Base-by-base conservation (phyloP, 441 rosid genomes). In the Mallotus japonicus region DNA sequence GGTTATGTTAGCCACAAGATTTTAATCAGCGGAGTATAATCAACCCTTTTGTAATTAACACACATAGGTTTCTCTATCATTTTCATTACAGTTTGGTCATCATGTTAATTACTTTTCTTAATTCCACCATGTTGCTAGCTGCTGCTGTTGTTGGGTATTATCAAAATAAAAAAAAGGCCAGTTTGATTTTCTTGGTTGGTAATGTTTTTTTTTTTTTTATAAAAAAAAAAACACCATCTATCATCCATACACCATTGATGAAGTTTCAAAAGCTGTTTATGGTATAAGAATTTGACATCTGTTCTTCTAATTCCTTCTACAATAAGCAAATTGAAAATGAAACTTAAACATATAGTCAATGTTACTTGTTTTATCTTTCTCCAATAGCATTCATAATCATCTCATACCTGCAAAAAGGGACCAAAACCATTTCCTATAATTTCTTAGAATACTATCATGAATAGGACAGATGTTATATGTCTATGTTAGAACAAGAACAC, bases 1-100 rank as follows among this genome's bases (percentile, higher is more conserved):
- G 75, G 85, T 79, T 82, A 75, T 75, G 85, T 73, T 78, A 78
- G 80, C 62, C 74, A 72, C 47, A 53, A 12, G 42, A 47, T 40
- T 56, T 22, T n/a, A 51, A 13, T 49, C 12, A 42, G 1, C 67
- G 8, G 11, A 14, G 16, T 6, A 22, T 22, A 58, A 20, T 28
- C 42, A 17, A 42, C 5, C 34, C 7, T 59, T 64, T 44, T 64
- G 51, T 40, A 11, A 54, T 28, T 8, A 66, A 62, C 49, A 47
- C 58, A 20, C 54, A 69, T 67, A 62, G 15, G 84, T 67, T 80
- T 76, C 54, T 50, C 70, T 72, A 64, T 82, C 83, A 24, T 40
- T 80, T 78, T 82, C 83, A 54, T 70, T 72, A 64, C 73, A 71
- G 85, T 80, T 78, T 74, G 71, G 76, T 69, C 54, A 54, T 66